Base-by-base conservation (phyloP, 2,329 filamentous ascomycete species). In the Colletotrichum nymphaeae region DNA sequence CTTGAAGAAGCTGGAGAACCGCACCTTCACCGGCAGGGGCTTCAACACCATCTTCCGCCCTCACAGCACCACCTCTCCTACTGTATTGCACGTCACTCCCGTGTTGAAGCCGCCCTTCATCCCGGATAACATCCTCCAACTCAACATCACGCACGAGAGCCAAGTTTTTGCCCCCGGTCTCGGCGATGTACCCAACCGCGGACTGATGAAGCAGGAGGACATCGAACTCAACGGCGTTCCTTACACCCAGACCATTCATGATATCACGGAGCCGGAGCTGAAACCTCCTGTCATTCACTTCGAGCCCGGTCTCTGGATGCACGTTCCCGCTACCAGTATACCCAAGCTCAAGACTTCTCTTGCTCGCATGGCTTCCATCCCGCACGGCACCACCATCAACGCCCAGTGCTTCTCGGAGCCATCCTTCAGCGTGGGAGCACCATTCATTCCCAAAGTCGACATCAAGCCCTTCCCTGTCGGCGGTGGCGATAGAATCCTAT, bases 341-440 rank as follows among this genome's bases (percentile, higher is more conserved):
- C 76, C 75, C 3, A 74, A 74, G 5, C 74, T 79, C 14, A 35
- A 63, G 0, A 77, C 79, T 2, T 79, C 80, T 0, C 75, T 81
- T 2, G 73, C 75, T 1, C 83, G 84, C 28, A 84, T 86, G 83
- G 84, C 77, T 4, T 83, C 82, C 2, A 86, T 85, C 30, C 84
- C 84, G 1, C 83, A 86, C 65, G 84, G 83, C 26, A 84, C 83
- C 0, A 84, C 83, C 7, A 84, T 86, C 78, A 85, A 85, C 49
- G 81, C 82, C 1, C 83, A 85, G 74, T 74, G 78, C 22, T 76
- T 81, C 11, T 72, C 69, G 8, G 77, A 79, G 2, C 68, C 72
- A 1, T 59, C 30, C 7, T 75, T 75, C 56, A 24, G 67, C 6
- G 30, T 2, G 78, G 76, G 5, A 67, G 73, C n/a, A 3, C 80